Conservation (phyloP, 495 filamentous ascomycete species). For the Penicillium cosmopolitanum region DNA sequence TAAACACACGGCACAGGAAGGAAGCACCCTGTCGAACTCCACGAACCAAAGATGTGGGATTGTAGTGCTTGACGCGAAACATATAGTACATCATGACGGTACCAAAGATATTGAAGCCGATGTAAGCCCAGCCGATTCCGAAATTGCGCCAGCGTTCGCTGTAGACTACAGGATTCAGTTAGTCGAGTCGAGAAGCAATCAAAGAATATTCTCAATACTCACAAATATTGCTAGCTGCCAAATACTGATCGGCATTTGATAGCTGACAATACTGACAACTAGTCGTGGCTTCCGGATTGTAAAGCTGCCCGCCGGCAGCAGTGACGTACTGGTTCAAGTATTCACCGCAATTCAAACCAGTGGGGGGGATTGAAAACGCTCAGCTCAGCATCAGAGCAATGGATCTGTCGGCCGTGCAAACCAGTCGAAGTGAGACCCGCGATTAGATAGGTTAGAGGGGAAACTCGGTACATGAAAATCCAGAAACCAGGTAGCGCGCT, state of each 20-base stretch:
- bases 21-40: conserved; percentile 31
- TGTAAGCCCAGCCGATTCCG: conserved; percentile 58
- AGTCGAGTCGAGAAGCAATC: conserved; percentile 4
- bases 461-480: conserved; percentile 61
- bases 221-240: conserved; percentile 52
- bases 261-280: conserved; percentile 52
- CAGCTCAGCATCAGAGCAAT: conserved; percentile 50
- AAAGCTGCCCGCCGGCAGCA: conserved; percentile 41
- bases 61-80: conserved; percentile 55
- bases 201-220: conserved; percentile 13
- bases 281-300: conserved; percentile 46
- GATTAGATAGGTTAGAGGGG: conserved; percentile 61
- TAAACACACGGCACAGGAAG: conserved; percentile 44
- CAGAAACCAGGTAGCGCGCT: conserved; percentile 57
- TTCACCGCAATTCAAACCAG: conserved; percentile 50
- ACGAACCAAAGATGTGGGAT: conserved; percentile 40
- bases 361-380: conserved; percentile 55
- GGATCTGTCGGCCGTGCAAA: conserved; percentile 45
- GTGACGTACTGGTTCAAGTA: conserved; percentile 47
- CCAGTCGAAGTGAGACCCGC: conserved; percentile 54
- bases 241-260: conserved; percentile 50
- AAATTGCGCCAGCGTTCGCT: conserved; percentile 56
- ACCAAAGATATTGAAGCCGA: conserved; percentile 52
- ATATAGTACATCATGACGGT: conserved; percentile 57
- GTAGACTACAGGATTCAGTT: conserved; percentile 31